Evolutionary conservation across 2,329 filamentous ascomycete species (phyloP).

Genomic region (Diaporthe amygdali): DNA sequence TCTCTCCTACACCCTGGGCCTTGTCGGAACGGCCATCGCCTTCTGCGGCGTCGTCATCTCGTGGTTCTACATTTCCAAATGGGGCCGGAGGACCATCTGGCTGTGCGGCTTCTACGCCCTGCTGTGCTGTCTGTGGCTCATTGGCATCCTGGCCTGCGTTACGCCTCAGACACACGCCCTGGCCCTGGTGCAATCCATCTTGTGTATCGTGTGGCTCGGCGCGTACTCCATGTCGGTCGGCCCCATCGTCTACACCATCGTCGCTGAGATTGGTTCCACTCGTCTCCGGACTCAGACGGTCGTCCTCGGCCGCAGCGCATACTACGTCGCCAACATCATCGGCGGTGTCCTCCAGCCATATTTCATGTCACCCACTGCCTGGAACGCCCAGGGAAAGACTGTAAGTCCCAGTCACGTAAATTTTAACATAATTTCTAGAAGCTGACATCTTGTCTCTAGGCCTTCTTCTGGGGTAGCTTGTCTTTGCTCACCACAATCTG

Average conservation of each 20-base stretch:
- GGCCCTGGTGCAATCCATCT: constrained; percentile 45
- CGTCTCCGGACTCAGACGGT: constrained; percentile 53
- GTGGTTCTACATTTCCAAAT: constrained; percentile 47
- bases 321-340: constrained; percentile 48
- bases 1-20: constrained; percentile 45
- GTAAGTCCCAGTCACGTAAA: constrained; percentile 25
- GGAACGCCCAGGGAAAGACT: constrained; percentile 47
- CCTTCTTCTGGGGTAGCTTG: constrained; percentile 48
- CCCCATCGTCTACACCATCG: constrained; percentile 50
- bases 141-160: constrained; percentile 46
- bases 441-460: constrained; percentile 29
- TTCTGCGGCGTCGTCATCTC: constrained; percentile 49
- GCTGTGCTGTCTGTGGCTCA: constrained; percentile 44
- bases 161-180: constrained; percentile 40
- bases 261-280: constrained; percentile 49
- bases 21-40: constrained; percentile 48
- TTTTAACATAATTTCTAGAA: too few relatives aligned
- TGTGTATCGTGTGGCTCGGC: constrained; percentile 50
- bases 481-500: constrained; percentile 44
- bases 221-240: constrained; percentile 49
- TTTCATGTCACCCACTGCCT: constrained; percentile 43
- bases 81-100: constrained; percentile 50
- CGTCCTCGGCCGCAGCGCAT: constrained; percentile 47
- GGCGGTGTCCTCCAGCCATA: constrained; percentile 44
- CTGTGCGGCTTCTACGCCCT: constrained; percentile 45